A percentile compares a stretch with the other conserved stretches of the same genome.
phyloP scores from a whole-genome alignment of 257 asterid species.

The Solanum bulbocastanum region DNA sequence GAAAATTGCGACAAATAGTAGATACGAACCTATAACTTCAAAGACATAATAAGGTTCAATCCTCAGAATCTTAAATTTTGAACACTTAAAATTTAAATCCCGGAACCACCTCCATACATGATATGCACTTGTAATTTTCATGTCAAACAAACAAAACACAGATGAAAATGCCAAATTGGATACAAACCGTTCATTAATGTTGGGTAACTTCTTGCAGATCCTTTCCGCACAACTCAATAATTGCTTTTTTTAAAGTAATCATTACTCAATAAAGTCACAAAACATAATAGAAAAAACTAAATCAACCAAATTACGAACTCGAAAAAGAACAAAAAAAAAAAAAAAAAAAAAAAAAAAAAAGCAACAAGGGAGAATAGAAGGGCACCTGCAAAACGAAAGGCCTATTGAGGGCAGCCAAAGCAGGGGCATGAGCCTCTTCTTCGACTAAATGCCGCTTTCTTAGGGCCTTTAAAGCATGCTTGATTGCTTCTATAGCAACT shows the following conservation, averaged over 20 bases:
- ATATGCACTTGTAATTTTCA: neutral
- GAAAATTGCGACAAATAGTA: neutral
- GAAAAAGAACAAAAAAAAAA: neutral
- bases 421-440: slow-evolving; percentile 94
- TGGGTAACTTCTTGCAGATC: neutral
- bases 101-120: neutral
- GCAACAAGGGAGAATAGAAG: neutral
- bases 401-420: slow-evolving; percentile 64
- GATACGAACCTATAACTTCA: neutral
- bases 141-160: neutral
- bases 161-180: neutral
- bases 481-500: slow-evolving; percentile 43
- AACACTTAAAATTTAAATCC: neutral
- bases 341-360: neutral
- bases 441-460: slow-evolving; percentile 77
- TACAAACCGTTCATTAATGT: neutral
- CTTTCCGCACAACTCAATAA: neutral
- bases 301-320: neutral
- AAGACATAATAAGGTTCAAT: neutral
- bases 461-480: slow-evolving; percentile 70
- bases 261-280: neutral
- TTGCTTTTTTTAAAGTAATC: neutral
- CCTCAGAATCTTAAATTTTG: neutral
- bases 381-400: slow-evolving; percentile 68
- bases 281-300: neutral